Percentiles rank a stretch among this genome's conserved stretches.
Conservation (phyloP, 2,329 filamentous ascomycete species). For the Lachnellula occidentalis region DNA sequence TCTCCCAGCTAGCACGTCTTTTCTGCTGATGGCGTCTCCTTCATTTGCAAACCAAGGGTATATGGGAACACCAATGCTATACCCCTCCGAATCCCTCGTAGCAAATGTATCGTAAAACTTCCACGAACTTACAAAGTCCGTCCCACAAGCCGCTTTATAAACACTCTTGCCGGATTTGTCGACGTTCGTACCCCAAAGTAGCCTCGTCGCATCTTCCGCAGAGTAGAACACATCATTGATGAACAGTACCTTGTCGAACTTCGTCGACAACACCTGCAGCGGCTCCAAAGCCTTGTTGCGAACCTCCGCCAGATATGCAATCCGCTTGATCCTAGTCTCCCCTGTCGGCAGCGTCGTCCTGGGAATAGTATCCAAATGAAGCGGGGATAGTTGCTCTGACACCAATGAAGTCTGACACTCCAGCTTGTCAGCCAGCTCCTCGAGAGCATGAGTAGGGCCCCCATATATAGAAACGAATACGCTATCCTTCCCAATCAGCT, state of each 20-base stretch:
- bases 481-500: slow-evolving; percentile 61
- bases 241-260: slow-evolving; percentile 55
- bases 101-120: slow-evolving; percentile 72
- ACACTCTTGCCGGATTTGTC: slow-evolving; percentile 42
- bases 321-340: slow-evolving; percentile 60
- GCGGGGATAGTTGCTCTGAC: slow-evolving; percentile 46
- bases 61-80: slow-evolving; percentile 56
- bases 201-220: slow-evolving; percentile 46
- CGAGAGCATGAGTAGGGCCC: slow-evolving; percentile 49
- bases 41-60: slow-evolving; percentile 61
- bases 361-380: slow-evolving; percentile 51
- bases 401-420: slow-evolving; percentile 49
- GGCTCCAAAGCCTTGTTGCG: slow-evolving; percentile 65
- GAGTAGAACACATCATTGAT: slow-evolving; percentile 60
- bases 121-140: slow-evolving; percentile 65
- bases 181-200: slow-evolving; percentile 59
- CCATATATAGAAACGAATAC: slow-evolving; percentile 70
- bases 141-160: slow-evolving; percentile 65
- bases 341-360: slow-evolving; percentile 59
- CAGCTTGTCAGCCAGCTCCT: slow-evolving; percentile 43
- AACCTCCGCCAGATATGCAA: slow-evolving; percentile 67
- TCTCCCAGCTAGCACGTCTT: slow-evolving; percentile 54
- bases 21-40: slow-evolving; percentile 49
- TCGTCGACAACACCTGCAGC: slow-evolving; percentile 42
- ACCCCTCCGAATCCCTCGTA: slow-evolving; percentile 60